Conservation (phyloP, 805 yeast genomes). For the Sporopachydermia quercuum region DNA sequence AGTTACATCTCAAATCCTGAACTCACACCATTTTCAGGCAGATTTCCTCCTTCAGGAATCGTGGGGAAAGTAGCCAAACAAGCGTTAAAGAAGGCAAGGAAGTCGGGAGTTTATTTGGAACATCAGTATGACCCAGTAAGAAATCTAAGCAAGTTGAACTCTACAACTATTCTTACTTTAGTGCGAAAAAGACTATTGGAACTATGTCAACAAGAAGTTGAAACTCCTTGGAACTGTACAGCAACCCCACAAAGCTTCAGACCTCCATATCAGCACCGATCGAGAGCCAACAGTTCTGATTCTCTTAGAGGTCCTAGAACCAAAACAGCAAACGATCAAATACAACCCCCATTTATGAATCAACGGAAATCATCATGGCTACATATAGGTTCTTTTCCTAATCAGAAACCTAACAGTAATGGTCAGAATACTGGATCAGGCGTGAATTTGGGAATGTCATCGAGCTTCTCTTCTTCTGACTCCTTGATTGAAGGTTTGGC, state of each 20-base stretch:
- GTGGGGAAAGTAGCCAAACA: slow-evolving; percentile 2
- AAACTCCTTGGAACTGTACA: neutral
- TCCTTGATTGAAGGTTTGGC: neutral
- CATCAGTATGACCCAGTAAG: neutral
- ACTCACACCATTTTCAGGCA: slow-evolving; percentile 2
- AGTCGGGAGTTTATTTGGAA: slow-evolving; percentile 6
- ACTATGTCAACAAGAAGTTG: slow-evolving; percentile 11
- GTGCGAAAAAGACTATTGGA: slow-evolving; percentile 17
- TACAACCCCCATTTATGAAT: neutral
- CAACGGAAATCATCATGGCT: neutral
- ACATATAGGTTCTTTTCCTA: neutral
- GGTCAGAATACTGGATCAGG: neutral
- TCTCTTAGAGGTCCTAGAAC: neutral
- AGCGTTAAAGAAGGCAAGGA: slow-evolving; percentile 11
- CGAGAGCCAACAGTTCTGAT: neutral
- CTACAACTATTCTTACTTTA: neutral
- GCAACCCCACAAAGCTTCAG: neutral
- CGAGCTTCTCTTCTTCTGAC: neutral
- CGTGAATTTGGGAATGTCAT: no score
- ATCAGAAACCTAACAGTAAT: neutral
- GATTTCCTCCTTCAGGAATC: slow-evolving; percentile 2
- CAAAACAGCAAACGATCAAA: neutral
- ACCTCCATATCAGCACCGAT: neutral
- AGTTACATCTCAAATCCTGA: neutral
- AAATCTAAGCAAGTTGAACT: neutral